These are phyloP conservation scores for Xylogone sp. DNA, from an alignment of 2,329 filamentous ascomycete species.

Conservation along the genomic window DNA sequence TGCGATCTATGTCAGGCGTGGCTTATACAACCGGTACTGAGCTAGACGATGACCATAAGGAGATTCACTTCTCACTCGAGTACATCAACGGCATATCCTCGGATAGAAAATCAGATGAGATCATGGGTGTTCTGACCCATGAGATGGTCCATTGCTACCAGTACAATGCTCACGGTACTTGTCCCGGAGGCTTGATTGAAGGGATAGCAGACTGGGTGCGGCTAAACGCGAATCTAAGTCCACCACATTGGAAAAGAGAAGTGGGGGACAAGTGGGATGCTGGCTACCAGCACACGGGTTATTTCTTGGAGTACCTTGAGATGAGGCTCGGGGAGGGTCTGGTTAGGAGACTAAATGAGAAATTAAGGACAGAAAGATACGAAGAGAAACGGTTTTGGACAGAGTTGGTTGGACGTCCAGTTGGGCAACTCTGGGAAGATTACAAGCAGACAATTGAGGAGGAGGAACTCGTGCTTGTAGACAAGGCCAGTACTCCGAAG, in stretches of 20 bases:
- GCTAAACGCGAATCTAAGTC: constrained; percentile 65
- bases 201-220: constrained; percentile 93
- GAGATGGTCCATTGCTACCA: constrained; percentile 97
- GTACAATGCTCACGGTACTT: constrained; percentile 59
- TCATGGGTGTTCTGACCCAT: constrained; percentile 81
- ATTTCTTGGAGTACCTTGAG: constrained; percentile 86
- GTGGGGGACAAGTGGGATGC: constrained; percentile 68
- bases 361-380: constrained; percentile 60
- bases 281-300: constrained; percentile 88
- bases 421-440: constrained; percentile 70
- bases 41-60: constrained; percentile 82
- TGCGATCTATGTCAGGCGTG: constrained; percentile 77
- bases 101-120: constrained; percentile 52
- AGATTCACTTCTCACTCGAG: constrained; percentile 79
- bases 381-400: constrained; percentile 65
- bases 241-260: constrained; percentile 75
- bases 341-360: constrained; percentile 63
- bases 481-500: constrained; percentile 19
- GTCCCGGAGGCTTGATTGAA: constrained; percentile 78
- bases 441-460: constrained; percentile 49
- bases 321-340: constrained; percentile 55
- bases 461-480: constrained; percentile 25
- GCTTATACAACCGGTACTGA: constrained; percentile 83
- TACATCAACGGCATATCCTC: constrained; percentile 59
- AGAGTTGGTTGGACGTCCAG: constrained; percentile 59